These are phyloP conservation scores for Catharanthus roseus DNA, from an alignment of 257 asterid genomes.

Conservation along the genomic window DNA sequence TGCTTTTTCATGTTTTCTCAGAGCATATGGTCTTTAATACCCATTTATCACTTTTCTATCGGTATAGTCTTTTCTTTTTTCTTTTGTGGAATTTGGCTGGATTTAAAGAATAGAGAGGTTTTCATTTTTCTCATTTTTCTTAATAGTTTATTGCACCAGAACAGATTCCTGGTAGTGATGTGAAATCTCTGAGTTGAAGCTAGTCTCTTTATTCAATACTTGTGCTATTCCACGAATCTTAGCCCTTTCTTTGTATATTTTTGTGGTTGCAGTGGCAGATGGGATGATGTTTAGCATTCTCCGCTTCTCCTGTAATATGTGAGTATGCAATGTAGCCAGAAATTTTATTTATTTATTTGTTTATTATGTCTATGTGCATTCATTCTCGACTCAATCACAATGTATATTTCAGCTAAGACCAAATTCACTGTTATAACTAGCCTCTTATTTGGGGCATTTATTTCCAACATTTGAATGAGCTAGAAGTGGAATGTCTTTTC, in stretches of 20 bases:
- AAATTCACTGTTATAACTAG: not conserved
- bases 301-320: slow-evolving; percentile 25
- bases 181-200: not conserved
- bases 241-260: slow-evolving; percentile 16
- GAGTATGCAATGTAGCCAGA: slow-evolving; percentile 21
- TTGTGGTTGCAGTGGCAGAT: slow-evolving; percentile 79
- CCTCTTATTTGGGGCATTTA: not conserved
- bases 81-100: not conserved
- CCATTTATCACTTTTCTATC: not conserved
- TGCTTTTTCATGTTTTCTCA: not conserved
- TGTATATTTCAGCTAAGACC: not conserved
- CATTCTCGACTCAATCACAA: not conserved
- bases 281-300: slow-evolving; percentile 50
- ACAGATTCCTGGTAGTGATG: not conserved
- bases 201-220: not conserved
- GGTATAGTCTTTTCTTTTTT: not conserved
- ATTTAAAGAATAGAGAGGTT: not conserved
- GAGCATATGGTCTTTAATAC: not conserved
- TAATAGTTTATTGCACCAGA: not conserved
- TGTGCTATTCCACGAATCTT: not conserved
- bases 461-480: not conserved
- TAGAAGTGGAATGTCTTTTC: not conserved
- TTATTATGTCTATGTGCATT: not conserved
- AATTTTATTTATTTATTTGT: not conserved
- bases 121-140: not conserved